phyloP scores from a whole-genome alignment of 257 asterid genomes.

The Gentiana macrophylla region DNA sequence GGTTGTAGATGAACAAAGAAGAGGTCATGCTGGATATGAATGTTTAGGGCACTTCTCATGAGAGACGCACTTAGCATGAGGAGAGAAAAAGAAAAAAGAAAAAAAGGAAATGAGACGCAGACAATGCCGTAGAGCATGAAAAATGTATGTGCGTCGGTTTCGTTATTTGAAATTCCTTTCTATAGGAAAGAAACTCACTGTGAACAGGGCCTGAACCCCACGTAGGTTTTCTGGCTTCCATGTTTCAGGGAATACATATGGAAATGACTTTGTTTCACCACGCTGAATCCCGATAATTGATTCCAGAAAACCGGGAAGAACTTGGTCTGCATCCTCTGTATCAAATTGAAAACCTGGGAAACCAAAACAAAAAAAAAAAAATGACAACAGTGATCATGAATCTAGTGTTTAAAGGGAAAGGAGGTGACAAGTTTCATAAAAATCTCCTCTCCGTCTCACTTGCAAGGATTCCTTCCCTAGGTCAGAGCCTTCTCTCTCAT shows the following conservation, averaged over 20 bases:
- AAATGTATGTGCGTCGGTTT: neutral
- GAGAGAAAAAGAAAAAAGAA: neutral
- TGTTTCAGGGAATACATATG: conserved; percentile 75
- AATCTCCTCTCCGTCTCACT: too few species aligned
- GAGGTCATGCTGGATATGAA: too few species aligned
- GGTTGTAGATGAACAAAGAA: neutral
- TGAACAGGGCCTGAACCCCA: conserved; percentile 76
- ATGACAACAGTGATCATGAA: too few species aligned
- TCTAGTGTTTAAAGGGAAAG: too few species aligned
- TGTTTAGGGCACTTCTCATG: neutral
- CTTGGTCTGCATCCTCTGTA: conserved; percentile 82
- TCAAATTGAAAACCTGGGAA: conserved; percentile 83
- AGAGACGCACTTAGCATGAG: neutral
- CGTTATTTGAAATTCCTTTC: neutral
- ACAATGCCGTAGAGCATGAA: neutral
- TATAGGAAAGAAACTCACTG: conserved; percentile 35
- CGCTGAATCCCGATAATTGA: conserved; percentile 54
- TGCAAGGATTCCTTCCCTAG: neutral
- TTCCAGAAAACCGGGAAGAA: conserved; percentile 74
- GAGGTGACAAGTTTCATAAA: too few species aligned
- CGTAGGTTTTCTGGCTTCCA: conserved; percentile 89
- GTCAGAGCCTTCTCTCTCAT: neutral
- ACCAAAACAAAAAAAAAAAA: neutral
- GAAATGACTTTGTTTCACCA: conserved; percentile 72
- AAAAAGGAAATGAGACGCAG: neutral